phyloP scores from a whole-genome alignment of 768 basidiomycete genomes.

The Suillus luteus region DNA sequence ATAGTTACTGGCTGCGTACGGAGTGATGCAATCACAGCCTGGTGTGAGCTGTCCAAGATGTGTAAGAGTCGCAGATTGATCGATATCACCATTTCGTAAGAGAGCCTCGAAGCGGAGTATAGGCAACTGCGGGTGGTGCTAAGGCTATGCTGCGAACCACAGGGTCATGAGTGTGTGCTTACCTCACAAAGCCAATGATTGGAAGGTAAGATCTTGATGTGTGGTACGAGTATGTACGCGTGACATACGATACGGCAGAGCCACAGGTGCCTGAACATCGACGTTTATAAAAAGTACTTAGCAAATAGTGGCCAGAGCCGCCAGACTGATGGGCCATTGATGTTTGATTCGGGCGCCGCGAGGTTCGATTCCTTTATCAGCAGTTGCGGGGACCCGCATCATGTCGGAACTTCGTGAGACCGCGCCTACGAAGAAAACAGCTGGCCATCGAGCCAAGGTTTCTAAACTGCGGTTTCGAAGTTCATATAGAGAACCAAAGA shows the following conservation, averaged over 20 bases:
- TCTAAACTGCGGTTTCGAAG: not conserved
- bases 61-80: not conserved
- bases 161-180: not conserved
- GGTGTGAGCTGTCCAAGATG: not conserved
- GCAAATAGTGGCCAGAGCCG: not conserved
- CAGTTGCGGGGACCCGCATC: not conserved
- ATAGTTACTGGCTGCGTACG: not conserved
- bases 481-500: not conserved
- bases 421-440: not conserved
- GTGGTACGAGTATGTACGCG: not conserved
- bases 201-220: not conserved
- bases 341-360: not conserved
- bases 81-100: not conserved
- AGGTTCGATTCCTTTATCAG: not conserved
- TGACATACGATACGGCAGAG: not conserved
- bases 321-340: not conserved
- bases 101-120: not conserved
- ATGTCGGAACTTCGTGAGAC: not conserved
- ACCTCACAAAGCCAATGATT: not conserved
- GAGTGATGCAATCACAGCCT: not conserved
- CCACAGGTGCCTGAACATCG: not conserved
- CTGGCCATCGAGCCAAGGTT: not conserved
- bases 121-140: not conserved
- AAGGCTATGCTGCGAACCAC: not conserved
- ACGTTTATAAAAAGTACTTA: not conserved